A percentile compares a stretch with the other conserved stretches of the same genome.
phyloP scores from a whole-genome alignment of 345 rosid genomes.

The Theobroma cacao region DNA sequence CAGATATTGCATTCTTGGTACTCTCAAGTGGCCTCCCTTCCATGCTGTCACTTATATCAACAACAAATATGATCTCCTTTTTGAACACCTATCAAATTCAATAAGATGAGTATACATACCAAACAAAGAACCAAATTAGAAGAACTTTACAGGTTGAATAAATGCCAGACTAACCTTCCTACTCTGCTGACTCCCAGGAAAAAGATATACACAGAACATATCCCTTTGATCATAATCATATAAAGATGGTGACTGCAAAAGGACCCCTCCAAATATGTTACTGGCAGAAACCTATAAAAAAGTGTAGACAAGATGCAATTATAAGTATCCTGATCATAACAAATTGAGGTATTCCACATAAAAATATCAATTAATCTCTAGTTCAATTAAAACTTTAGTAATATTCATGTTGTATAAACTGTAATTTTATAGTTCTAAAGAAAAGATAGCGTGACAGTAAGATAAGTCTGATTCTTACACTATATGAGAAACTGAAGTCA shows the following conservation, averaged over 20 bases:
- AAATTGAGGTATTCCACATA: neutral
- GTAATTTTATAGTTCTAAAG: neutral
- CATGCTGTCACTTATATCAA: slow-evolving; percentile 95
- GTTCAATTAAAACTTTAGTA: neutral
- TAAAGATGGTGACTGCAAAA: slow-evolving; percentile 71
- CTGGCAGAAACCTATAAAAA: slow-evolving; percentile 51
- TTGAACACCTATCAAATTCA: slow-evolving; percentile 56
- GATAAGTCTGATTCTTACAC: slow-evolving; percentile 41
- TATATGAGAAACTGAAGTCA: slow-evolving; percentile 68
- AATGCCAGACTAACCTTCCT: slow-evolving; percentile 46
- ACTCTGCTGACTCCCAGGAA: slow-evolving; percentile 59
- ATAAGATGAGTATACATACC: slow-evolving; percentile 20
- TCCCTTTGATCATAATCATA: slow-evolving; percentile 85
- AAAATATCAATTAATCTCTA: slow-evolving; percentile 19
- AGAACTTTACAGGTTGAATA: neutral
- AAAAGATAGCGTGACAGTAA: neutral
- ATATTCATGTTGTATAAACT: neutral
- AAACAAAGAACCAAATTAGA: slow-evolving; percentile 8
- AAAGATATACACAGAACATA: slow-evolving; percentile 65
- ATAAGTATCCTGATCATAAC: neutral
- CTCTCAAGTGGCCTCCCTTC: slow-evolving; percentile 66
- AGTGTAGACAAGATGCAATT: neutral
- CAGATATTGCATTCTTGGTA: slow-evolving; percentile 57
- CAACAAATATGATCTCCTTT: slow-evolving; percentile 74
- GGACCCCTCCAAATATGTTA: slow-evolving; percentile 64